Evolutionary conservation across 2,329 filamentous ascomycete genomes (phyloP), one percentile per base, ranked within the genome.

Genomic region (Uncinocarpus reesii): DNA sequence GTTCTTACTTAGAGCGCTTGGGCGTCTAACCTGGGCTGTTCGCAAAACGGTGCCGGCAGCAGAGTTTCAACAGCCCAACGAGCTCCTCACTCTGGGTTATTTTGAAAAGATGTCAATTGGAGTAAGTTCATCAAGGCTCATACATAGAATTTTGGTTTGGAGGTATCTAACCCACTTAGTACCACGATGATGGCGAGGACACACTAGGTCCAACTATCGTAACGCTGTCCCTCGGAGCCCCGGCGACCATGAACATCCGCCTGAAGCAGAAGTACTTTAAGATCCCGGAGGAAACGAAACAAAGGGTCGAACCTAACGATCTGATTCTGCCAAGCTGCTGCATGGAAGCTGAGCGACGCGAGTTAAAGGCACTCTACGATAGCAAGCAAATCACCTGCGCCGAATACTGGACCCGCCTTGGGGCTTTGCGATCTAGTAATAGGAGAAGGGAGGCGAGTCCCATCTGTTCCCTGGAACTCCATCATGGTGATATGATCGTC

Each of bases 141-240:
- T n/a, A n/a, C n/a, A n/a, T n/a, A n/a, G n/a, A 1, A 32, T 16
- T 38, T 7, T 4, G 18, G 8, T 15, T 41, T 16, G 4, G 26
- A 47, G n/a, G 40, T 38, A 4, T 21, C 23, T 18, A 44, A 7
- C 32, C 18, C 18, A 16, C 10, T 6, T 21, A 74, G 62, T 79
- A 74, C 57, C 77, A 80, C 56, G 77, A 80, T 54, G 77, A 80
- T 46, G 77, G 77, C 18, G 77, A 80, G 59, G 58, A 53, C 1
- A 71, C 71, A 0, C 68, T 80, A 0, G 77, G 77, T 0, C 72
- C 75, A 0, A 75, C 71, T 0, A 76, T 80, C 35, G 72, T 73
- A 0, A 78, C 76, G 0, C 61, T 77, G 40, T 77, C 72, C 0
- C 63, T 80, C 0, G 77, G 77, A 2, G 66, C 65, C 0, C 66